Conservation (phyloP, 1,284 basidiomycete species). For the Bondarzewia mesenterica region DNA sequence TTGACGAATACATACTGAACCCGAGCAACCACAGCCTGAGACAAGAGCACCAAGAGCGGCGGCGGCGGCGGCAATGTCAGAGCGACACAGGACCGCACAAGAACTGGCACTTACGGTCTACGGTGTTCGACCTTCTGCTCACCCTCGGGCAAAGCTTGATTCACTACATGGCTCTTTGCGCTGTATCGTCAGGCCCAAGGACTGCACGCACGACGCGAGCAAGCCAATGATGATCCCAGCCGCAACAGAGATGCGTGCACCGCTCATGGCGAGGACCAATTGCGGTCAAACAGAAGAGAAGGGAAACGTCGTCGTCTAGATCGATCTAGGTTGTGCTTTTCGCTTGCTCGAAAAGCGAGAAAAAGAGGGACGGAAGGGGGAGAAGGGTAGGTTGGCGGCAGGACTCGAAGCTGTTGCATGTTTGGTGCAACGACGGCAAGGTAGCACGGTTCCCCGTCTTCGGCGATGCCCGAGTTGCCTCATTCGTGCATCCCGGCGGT, state of each 20-base stretch:
- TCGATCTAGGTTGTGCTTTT: too few species aligned
- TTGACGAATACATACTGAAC: conserved; percentile 38
- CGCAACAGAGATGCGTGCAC: conserved; percentile 29
- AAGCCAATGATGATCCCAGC: conserved; percentile 69
- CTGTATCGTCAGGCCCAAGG: conserved; percentile 88
- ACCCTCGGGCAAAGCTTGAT: conserved; percentile 64
- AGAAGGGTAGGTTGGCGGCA: too few species aligned
- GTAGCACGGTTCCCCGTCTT: too few species aligned
- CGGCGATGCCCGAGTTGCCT: too few species aligned
- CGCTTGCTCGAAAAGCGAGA: too few species aligned
- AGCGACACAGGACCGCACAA: conserved; percentile 6
- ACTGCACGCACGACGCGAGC: conserved; percentile 85
- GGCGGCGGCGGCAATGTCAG: not conserved
- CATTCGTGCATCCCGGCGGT: too few species aligned
- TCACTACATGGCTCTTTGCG: conserved; percentile 90
- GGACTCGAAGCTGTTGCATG: too few species aligned
- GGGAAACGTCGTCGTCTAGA: not conserved
- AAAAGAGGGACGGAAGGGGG: too few species aligned
- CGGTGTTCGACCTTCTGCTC: conserved; percentile 64
- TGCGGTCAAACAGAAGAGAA: not conserved
- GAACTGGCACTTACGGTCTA: conserved; percentile 63
- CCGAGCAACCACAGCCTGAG: conserved; percentile 77
- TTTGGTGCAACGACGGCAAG: too few species aligned
- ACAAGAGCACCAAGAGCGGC: not conserved
- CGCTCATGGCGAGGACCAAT: conserved; percentile 3